Conservation (phyloP, 441 rosid species). For the Euphorbia schlechtendalii region DNA sequence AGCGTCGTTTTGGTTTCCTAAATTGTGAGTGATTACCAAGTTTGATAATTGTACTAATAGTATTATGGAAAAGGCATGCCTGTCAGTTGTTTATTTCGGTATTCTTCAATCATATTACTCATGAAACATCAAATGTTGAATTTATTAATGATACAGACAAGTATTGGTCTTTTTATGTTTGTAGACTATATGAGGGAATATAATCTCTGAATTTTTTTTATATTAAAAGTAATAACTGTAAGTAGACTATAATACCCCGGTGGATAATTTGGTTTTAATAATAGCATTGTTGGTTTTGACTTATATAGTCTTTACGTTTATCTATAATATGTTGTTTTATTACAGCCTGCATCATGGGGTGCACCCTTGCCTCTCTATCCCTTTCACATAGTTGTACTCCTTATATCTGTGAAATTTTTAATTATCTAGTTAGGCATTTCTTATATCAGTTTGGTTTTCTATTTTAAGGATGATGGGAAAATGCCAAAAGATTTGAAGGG, state of each 20-base stretch:
- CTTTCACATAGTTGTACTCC: background rate
- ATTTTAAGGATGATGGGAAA: slow-evolving; percentile 30
- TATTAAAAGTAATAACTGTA: no score
- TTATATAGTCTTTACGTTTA: background rate
- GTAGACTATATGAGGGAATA: background rate
- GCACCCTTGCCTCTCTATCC: background rate
- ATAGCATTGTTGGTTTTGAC: background rate
- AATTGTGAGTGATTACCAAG: background rate
- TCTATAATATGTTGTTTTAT: background rate
- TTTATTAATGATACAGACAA: no score
- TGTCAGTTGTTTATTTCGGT: background rate
- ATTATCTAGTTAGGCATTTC: background rate
- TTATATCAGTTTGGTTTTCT: slow-evolving; percentile 19
- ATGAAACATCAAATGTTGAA: slow-evolving; percentile 4
- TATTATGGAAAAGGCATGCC: background rate
- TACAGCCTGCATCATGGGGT: background rate
- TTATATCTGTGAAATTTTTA: background rate
- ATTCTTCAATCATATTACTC: background rate
- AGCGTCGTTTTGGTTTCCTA: background rate
- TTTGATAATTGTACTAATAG: background rate
- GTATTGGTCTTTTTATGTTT: slow-evolving; percentile 6
- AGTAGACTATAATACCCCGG: background rate
- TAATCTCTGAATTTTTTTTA: background rate
- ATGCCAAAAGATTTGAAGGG: slow-evolving; percentile 19
- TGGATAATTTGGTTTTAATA: background rate